Evolutionary conservation across 2,329 filamentous ascomycete species (phyloP).

Genomic region (Talaromyces verruculosus): DNA sequence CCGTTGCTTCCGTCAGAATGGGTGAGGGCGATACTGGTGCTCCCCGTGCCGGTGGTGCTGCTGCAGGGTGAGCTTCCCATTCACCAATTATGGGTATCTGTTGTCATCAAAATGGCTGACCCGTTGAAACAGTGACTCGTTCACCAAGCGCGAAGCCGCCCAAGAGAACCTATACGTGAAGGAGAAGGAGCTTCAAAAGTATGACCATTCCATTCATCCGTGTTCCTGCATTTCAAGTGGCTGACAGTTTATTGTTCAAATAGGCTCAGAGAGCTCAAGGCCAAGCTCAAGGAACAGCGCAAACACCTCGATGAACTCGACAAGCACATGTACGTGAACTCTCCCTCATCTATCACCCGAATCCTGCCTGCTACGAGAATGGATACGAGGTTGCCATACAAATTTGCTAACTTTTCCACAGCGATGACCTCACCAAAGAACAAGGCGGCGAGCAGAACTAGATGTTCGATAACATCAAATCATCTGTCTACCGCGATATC

Average conservation of each 20-base stretch:
- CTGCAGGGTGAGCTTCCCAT: slow-evolving; percentile 34
- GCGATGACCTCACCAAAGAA: slow-evolving; percentile 73
- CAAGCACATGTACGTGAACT: slow-evolving; percentile 72
- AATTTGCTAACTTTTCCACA: slow-evolving; percentile 39
- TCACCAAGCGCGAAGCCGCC: slow-evolving; percentile 87
- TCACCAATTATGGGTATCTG: not conserved
- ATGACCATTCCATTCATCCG: slow-evolving; percentile 23
- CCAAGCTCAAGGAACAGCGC: slow-evolving; percentile 71
- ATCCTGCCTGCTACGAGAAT: not conserved
- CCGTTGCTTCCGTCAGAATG: slow-evolving; percentile 64
- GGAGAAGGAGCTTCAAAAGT: slow-evolving; percentile 86
- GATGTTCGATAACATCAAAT: slow-evolving; percentile 23
- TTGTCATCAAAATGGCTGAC: slow-evolving; percentile 19
- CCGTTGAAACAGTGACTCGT: slow-evolving; percentile 68
- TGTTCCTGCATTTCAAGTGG: not conserved
- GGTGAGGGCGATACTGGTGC: slow-evolving; percentile 67
- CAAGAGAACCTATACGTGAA: slow-evolving; percentile 81
- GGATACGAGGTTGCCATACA: not conserved
- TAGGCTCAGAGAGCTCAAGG: slow-evolving; percentile 68
- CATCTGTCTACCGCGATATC: slow-evolving; percentile 3
- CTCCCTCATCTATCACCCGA: not conserved
- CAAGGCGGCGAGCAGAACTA: slow-evolving; percentile 64
- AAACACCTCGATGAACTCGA: slow-evolving; percentile 81
- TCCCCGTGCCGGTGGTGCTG: slow-evolving; percentile 37
- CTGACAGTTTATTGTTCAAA: not conserved